Base-by-base conservation (phyloP, 306 rosid species). In the Lotus japonicus region DNA sequence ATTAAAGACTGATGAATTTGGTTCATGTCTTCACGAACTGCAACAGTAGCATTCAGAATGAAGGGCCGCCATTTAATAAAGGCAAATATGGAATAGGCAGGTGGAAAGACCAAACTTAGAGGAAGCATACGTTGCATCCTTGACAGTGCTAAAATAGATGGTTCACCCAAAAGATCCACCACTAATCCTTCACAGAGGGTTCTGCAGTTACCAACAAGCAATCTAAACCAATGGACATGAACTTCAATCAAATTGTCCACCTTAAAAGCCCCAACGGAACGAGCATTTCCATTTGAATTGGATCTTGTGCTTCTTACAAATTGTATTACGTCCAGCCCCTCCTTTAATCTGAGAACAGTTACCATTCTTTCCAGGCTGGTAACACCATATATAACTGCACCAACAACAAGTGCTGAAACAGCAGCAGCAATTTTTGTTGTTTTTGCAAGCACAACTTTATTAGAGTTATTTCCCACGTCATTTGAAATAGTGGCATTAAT, bases 91-190 rank as follows among this genome's bases (percentile, higher is more conserved):
- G 96, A 81, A 81, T 90, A 94, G 33, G 99, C 97, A 71, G 99
- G 97, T 17, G 95, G 92, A 81, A 94, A 84, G 59, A 94, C 89
- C 80, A 94, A 74, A 51, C 71, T 64, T 57, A 86, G 86, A 73
- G 99, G 95, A 56, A 90, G 97, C 90, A 86, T 77, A 6, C 83
- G 92, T 77, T 94, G 99, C 97, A 90, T 88, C 84, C 99, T 86
- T 61, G 88, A 85, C 81, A 94, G 99, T 44, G 95, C 97, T 64
- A 87, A 68, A 73, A 88, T 64, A 54, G 84, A 85, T 17, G 96
- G 92, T 72, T 94, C 99, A 35, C 96, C 95, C 75, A 90, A 80
- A 73, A 94, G 96, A 59, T 90, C 92, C 79, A 84, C 96, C 57
- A 85, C 82, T 83, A 90, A 85, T 59, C 99, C 97, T 17, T 90